These are phyloP conservation scores for Osmanthus fragrans DNA, from an alignment of 257 asterid species.

Conservation along the genomic window DNA sequence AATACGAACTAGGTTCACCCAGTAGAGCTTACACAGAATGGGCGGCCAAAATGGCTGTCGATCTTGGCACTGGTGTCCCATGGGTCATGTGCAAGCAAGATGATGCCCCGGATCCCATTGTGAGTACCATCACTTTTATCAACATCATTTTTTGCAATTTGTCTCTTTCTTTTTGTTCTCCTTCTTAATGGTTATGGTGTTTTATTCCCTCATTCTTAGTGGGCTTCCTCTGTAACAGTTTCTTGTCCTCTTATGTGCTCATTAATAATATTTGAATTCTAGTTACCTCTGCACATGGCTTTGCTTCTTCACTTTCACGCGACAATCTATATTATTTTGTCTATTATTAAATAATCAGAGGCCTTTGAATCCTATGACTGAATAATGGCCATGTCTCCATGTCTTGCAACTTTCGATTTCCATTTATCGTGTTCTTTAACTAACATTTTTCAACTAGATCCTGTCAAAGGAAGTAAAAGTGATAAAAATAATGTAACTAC, in stretches of 20 bases:
- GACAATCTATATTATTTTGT: slow-evolving; percentile 33
- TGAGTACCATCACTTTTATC: slow-evolving; percentile 35
- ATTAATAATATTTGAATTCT: slow-evolving; percentile 25
- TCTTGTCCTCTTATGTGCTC: slow-evolving; percentile 33
- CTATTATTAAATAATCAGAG: slow-evolving; percentile 14
- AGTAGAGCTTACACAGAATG: slow-evolving; percentile 83
- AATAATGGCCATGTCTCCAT: slow-evolving; percentile 11
- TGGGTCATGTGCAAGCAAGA: slow-evolving; percentile 99
- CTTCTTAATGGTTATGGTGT: slow-evolving; percentile 20
- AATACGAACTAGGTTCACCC: slow-evolving; percentile 87
- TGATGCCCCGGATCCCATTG: slow-evolving; percentile 95
- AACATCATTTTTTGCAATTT: neutral
- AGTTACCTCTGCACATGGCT: slow-evolving; percentile 43
- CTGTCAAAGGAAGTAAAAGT: neutral
- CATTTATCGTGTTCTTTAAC: neutral
- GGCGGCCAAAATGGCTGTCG: slow-evolving; percentile 91
- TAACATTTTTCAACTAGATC: neutral
- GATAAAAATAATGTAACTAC: neutral
- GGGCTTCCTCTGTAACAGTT: slow-evolving; percentile 25
- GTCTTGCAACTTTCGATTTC: neutral
- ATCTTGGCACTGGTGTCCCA: slow-evolving; percentile 81
- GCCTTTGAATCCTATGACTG: slow-evolving; percentile 19
- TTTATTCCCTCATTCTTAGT: slow-evolving; percentile 23
- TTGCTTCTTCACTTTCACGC: slow-evolving; percentile 24
- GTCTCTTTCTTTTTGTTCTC: neutral